Evolutionary conservation across 2,329 filamentous ascomycete species (phyloP).

Genomic region (Pseudogymnoascus sp.): DNA sequence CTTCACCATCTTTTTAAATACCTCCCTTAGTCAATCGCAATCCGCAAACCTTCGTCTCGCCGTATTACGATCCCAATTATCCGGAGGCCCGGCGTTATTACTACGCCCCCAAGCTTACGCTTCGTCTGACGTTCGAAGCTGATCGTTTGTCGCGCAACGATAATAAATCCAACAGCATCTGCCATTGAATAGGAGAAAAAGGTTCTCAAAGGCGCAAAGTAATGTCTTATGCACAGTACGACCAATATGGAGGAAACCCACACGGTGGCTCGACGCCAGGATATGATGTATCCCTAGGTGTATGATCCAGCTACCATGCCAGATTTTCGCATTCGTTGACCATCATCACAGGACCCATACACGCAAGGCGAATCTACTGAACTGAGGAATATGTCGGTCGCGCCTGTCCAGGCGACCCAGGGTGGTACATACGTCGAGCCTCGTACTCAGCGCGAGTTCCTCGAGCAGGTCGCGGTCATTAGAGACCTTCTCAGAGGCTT

Average conservation of each 20-base stretch:
- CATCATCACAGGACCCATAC: slow-evolving; percentile 15
- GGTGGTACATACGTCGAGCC: slow-evolving; percentile 24
- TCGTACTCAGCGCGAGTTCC: slow-evolving; percentile 61
- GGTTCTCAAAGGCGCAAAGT: not conserved
- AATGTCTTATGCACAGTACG: slow-evolving; percentile 59
- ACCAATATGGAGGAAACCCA: slow-evolving; percentile 48
- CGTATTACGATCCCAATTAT: not conserved
- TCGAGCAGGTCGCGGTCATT: slow-evolving; percentile 58
- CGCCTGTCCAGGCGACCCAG: slow-evolving; percentile 19
- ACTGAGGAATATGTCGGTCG: slow-evolving; percentile 24
- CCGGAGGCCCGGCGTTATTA: slow-evolving; percentile 1
- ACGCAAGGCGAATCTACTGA: slow-evolving; percentile 18
- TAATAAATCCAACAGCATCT: not conserved
- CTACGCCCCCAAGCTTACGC: not conserved
- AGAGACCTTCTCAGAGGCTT: slow-evolving; percentile 63
- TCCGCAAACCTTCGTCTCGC: not conserved
- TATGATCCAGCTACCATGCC: not conserved
- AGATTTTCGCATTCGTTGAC: slow-evolving; percentile 1
- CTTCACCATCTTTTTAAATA: not conserved
- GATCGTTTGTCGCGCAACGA: not conserved
- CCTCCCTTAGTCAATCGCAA: not conserved
- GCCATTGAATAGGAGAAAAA: not conserved
- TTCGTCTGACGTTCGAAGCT: slow-evolving; percentile 4
- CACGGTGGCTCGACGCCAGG: slow-evolving; percentile 48
- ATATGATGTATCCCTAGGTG: slow-evolving; percentile 21